phyloP scores from a whole-genome alignment of 1,284 basidiomycete genomes.

The Puccinia hordei region DNA sequence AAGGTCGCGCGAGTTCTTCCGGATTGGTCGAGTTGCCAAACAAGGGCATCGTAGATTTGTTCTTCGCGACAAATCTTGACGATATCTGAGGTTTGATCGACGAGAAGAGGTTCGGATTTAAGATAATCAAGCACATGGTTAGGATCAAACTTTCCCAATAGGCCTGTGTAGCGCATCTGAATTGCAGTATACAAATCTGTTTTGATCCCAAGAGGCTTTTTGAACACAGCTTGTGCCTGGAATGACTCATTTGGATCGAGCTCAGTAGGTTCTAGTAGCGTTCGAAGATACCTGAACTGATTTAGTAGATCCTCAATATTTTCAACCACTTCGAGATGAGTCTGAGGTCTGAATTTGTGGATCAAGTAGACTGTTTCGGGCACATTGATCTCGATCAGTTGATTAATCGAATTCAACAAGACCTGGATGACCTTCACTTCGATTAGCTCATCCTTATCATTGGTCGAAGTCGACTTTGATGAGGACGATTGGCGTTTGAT shows the following conservation, averaged over 20 bases:
- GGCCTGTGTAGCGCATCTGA: conserved; percentile 69
- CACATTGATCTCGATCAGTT: conserved; percentile 39
- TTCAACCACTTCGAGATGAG: conserved; percentile 31
- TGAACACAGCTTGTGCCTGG: conserved; percentile 56
- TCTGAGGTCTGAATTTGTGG: conserved; percentile 25
- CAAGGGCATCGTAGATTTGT: conserved; percentile 72
- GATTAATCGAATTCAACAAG: conserved; percentile 29
- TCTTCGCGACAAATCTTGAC: conserved; percentile 70
- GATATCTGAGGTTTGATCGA: conserved; percentile 68
- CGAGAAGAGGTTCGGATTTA: conserved; percentile 65
- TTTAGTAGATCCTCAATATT: conserved; percentile 3
- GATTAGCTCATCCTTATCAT: conserved; percentile 55
- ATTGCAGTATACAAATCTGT: conserved; percentile 64
- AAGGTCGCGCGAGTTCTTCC: conserved; percentile 72
- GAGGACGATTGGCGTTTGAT: too few relatives aligned
- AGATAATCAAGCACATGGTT: conserved; percentile 70
- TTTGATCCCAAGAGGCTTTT: conserved; percentile 3
- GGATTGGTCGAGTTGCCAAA: conserved; percentile 76
- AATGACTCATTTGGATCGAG: conserved; percentile 38
- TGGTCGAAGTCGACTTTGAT: conserved; percentile 53
- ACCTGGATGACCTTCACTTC: conserved; percentile 61
- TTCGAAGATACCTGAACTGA: conserved; percentile 77
- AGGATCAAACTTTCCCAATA: conserved; percentile 74
- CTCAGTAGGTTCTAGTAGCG: conserved; percentile 68
- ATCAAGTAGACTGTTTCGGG: conserved; percentile 23